Evolutionary conservation across 2,329 filamentous ascomycete species (phyloP).

Genomic region (Sclerotinia spermophila): DNA sequence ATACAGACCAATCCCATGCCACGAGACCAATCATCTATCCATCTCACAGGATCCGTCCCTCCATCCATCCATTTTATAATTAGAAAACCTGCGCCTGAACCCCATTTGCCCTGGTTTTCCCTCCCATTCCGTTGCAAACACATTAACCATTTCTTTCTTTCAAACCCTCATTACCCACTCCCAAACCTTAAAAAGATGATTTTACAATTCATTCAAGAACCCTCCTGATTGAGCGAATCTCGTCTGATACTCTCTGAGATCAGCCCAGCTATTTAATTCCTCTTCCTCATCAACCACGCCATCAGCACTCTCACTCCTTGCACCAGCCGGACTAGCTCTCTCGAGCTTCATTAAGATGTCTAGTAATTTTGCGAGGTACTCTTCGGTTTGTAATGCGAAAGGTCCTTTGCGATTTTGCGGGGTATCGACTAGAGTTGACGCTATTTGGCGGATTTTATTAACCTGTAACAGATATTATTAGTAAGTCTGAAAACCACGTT

Average conservation of each 20-base stretch:
- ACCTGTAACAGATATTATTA: conserved; percentile 43
- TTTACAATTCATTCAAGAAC: conserved; percentile 36
- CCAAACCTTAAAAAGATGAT: neutral
- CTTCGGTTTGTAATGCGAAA: conserved; percentile 58
- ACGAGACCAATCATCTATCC: neutral
- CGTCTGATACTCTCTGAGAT: conserved; percentile 72
- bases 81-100: neutral
- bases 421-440: conserved; percentile 70
- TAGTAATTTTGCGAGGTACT: conserved; percentile 68
- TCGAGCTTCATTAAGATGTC: conserved; percentile 73
- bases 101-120: neutral
- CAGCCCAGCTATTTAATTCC: conserved; percentile 74
- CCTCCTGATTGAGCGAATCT: conserved; percentile 66
- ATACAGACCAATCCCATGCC: neutral
- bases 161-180: neutral
- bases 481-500: conserved; percentile 8
- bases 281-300: conserved; percentile 65
- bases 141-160: neutral
- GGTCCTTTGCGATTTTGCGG: conserved; percentile 51
- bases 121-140: neutral
- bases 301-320: conserved; percentile 42
- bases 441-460: conserved; percentile 80
- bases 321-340: conserved; percentile 37
- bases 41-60: neutral
- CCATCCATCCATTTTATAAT: conserved; percentile 1